Base-by-base conservation (phyloP, 78 protist genomes). In the Chrysochromulina tobinii region DNA sequence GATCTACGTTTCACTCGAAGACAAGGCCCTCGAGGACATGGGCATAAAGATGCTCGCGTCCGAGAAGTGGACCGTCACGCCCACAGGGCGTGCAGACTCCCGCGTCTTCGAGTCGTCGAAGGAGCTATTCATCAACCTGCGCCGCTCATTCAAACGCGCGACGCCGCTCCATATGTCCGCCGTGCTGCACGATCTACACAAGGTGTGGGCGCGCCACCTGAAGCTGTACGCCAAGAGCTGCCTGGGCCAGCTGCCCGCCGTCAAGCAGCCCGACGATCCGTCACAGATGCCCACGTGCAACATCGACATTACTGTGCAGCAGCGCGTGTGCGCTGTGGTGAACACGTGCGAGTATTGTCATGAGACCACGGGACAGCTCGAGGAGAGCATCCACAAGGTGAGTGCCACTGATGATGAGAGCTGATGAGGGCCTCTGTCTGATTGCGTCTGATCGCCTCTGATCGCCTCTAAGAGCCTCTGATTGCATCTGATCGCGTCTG, bases 271-370 rank as follows among this genome's bases (percentile, higher is more conserved):
- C 15, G 9, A 3, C 50, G 79, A 69, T 5, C 11, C 17, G 79
- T 25, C 79, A 3, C 6, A 14, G 12, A 15, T 51, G 14, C 79
- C 79, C 50, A 27, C 15, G 25, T 50, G 54, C 72, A 17, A 3
- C n/a, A 7, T 86, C 68, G 67, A 54, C 75, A 3, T 3, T 64
- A 8, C 89, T 20, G n/a, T 25, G 81, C 61, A 48, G 55, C 53
- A 4, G 50, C 3, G 21, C 3, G 61, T 87, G 61, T 87, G 90
- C 81, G 48, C 61, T 11, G 81, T 25, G 53, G 61, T 87, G 27
- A 87, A 59, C 79, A 69, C 90, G 61, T 17, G 48, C 83, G 59
- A 87, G 61, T 87, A 87, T 18, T 87, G 90, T 73, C 0, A 12
- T 53, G 48, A 15, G 50, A 87, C 90, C 48, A 55, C 27, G 27